phyloP scores from a whole-genome alignment of 768 basidiomycete genomes.

The Auriscalpium vulgare region DNA sequence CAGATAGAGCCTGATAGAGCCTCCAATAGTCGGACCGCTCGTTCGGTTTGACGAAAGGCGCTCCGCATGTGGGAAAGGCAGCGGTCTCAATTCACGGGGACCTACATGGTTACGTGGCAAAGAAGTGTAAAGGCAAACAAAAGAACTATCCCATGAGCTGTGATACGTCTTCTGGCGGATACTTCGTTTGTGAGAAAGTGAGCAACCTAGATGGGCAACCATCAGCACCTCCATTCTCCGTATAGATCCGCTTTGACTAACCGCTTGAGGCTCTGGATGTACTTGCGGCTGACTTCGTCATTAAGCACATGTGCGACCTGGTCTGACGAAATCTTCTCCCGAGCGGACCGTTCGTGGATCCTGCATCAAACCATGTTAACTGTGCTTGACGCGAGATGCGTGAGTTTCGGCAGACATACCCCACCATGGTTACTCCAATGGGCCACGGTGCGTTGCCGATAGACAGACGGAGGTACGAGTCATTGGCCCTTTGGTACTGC shows the following conservation, averaged over 20 bases:
- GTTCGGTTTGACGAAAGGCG: no score
- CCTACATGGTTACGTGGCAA: not conserved
- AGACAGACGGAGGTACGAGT: conserved; percentile 91
- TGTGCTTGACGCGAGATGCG: not conserved
- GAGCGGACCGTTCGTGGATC: conserved; percentile 95
- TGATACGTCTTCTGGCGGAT: conserved; percentile 87
- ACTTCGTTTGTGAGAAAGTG: conserved; percentile 93
- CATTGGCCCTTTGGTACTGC: conserved; percentile 92
- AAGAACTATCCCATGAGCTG: conserved; percentile 78
- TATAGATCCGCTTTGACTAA: conserved; percentile 23
- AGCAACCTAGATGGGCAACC: conserved; percentile 52
- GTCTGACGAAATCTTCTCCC: conserved; percentile 96
- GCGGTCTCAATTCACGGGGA: not conserved
- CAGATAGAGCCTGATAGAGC: no score
- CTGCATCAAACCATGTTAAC: conserved; percentile 28
- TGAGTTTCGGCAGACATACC: conserved; percentile 42
- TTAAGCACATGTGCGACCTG: conserved; percentile 98
- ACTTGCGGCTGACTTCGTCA: conserved; percentile 97
- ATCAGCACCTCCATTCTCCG: conserved; percentile 6
- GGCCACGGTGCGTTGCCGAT: conserved; percentile 99
- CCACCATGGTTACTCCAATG: conserved; percentile 99
- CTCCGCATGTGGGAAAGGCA: no score
- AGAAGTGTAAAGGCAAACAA: not conserved
- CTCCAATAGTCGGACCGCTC: no score
- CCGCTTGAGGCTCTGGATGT: conserved; percentile 96